Base-by-base conservation (phyloP, 2,329 filamentous ascomycete species). In the Ceratocystis variospora region DNA sequence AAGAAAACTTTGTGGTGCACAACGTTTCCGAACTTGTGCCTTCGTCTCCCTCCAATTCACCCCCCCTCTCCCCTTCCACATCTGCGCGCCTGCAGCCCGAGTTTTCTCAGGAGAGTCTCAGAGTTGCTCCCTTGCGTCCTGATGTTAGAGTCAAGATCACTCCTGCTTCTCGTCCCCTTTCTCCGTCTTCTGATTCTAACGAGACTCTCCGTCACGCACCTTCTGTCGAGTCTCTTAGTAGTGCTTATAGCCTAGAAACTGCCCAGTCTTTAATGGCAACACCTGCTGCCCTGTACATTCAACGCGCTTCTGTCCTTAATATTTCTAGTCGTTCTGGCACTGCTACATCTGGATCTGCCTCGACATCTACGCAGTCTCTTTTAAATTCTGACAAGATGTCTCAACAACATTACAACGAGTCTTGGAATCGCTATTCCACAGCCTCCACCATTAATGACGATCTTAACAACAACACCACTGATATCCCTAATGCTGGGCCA, bases 71-170 rank as follows among this genome's bases (percentile, higher is more conserved):
- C 31, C 63, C 61, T 48, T 37, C 25, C 15, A 61, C 65, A 22
- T 61, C 53, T 37, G 61, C 55, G 63, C 64, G 63, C 17, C 63
- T 68, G 1, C 76, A 76, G 5, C 74, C 75, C 22, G 77, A 79
- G 66, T 86, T 81, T 71, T 86, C 84, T 0, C 82, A 83, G 69
- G 84, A 86, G 71, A 86, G 83, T 69, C 75, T 87, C 37, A 71
- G 82, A 12, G 81, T 86, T 15, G 76, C 81, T 7, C 83, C 84
- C 0, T 74, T 87, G 19, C 76, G 78, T 59, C 78, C 81, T 7
- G 73, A 74, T 64, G 78, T 76, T 70, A 77, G 77, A 69, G 75
- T 74, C 62, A 53, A 19, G 10, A 37, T 64, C 41, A 64, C 67
- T 44, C 59, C 64, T 41, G 67, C 64, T 2, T 66, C 67, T 15